These are phyloP conservation scores for Blastobotrys petasosporus DNA, from an alignment of 1,139 yeast genomes.

Conservation along the genomic window DNA sequence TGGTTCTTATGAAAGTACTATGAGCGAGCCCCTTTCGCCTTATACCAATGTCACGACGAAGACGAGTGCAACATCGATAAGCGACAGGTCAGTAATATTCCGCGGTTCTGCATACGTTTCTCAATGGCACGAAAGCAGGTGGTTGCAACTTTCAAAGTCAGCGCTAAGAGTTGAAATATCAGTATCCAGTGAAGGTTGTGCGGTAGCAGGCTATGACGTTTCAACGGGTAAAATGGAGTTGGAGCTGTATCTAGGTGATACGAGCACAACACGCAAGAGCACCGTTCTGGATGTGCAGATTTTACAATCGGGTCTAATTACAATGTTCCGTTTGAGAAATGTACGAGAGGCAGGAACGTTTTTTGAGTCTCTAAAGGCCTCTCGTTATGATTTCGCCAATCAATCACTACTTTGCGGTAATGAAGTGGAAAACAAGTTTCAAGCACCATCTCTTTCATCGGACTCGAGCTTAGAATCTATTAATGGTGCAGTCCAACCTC, in stretches of 20 bases:
- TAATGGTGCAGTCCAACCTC: slow-evolving; percentile 15
- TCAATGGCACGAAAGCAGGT: slow-evolving; percentile 20
- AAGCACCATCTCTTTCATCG: slow-evolving; percentile 10
- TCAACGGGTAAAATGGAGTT: slow-evolving; percentile 6
- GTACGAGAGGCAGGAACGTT: slow-evolving; percentile 26
- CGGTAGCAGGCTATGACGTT: slow-evolving; percentile 14
- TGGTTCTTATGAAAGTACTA: background rate
- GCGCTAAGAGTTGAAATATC: slow-evolving; percentile 19
- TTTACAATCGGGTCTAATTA: slow-evolving; percentile 21
- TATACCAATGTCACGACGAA: background rate
- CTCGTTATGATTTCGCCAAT: slow-evolving; percentile 22
- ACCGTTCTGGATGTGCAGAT: slow-evolving; percentile 31
- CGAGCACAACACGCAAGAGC: slow-evolving; percentile 21
- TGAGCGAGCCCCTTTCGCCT: background rate
- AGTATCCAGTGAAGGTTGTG: slow-evolving; percentile 23
- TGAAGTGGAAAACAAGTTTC: background rate
- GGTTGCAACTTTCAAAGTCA: slow-evolving; percentile 18
- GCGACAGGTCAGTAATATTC: slow-evolving; percentile 13
- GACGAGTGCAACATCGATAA: background rate
- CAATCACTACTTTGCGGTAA: slow-evolving; percentile 21
- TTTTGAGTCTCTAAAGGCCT: slow-evolving; percentile 23
- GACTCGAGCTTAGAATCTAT: slow-evolving; percentile 23
- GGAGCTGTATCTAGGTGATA: slow-evolving; percentile 18
- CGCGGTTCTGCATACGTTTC: slow-evolving; percentile 19
- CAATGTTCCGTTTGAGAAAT: slow-evolving; percentile 28